Evolutionary conservation across 164 flowering plant genomes (phyloP), one percentile per base, ranked within the genome.

Genomic region (Chloranthus sessilifolius): DNA sequence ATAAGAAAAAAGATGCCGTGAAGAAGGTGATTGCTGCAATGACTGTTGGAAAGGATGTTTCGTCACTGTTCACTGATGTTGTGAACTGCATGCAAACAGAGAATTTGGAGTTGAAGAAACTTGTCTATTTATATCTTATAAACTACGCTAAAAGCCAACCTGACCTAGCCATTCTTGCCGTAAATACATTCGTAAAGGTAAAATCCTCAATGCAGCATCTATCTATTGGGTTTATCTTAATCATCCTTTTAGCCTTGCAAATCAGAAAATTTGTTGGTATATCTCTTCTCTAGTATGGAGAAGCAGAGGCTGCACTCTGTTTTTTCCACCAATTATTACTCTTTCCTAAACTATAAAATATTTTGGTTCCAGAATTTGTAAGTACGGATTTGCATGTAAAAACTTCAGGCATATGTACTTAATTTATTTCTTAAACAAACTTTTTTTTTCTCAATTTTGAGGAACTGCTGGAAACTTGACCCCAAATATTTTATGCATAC

Each of bases 41-140:
- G 99, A 94, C 99, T 5, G 99, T 94, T 48, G 99, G 99, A 52
- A 94, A 94, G 70, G 99, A 94, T 70, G 99, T 94, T 12, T 94
- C 99, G 35, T 94, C 97, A 24, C 65, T 94, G 52, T 94, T 94
- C 62, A 85, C 96, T 5, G 99, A 94, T 71, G 97, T 94, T 49
- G 96, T 94, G 52, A 94, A 89, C 71, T 94, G 99, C 77, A 94
- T 94, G 99, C 99, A 89, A 65, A 89, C 99, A 4, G 99, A 89
- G 65, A 94, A 85, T 64, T 70, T 94, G 82, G 99, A 94, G 88
- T 73, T 89, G 42, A 94, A 94, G 65, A 94, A 94, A 77, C 95
- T 94, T 30, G 99, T 94, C 16, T 94, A 94, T 60, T 74, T 94
- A 56, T 94, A 94, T 70, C 92, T 94, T 21, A 94, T 94, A 48